Base-by-base conservation (phyloP, 2,329 filamentous ascomycete genomes). In the Cercospora citrullina region DNA sequence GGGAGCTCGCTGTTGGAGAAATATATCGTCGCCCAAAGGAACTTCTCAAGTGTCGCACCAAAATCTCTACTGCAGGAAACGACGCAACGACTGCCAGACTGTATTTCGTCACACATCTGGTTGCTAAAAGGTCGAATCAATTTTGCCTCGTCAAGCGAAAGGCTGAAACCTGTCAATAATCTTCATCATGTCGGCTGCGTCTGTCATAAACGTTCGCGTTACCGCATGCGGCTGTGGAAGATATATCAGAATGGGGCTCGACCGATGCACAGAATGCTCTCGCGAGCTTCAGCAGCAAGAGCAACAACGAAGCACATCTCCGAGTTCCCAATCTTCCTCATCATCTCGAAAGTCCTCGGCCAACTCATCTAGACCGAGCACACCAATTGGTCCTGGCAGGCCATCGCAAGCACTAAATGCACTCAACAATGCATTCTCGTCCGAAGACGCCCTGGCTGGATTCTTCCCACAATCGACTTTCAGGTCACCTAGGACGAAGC, bases 371-470 rank as follows among this genome's bases (percentile, higher is more conserved):
- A 18, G 60, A 26, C 51, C 51, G 8, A 58, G 31, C 12, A 30
- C 51, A 28, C 62, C 62, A 16, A 26, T 30, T 18, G 36, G 14
- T 8, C 62, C 62, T 5, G 7, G 33, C 4, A 45, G 62, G 4
- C 62, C 51, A 6, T 64, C 62, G 0, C 53, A 59, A 4, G 62
- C 62, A 1, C 18, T 39, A 0, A 59, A 18, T n/a, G 62, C 62
- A 23, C 18, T 64, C 5, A 64, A 57, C n/a, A 45, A 31, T 18
- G 62, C 62, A 23, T 64, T 64, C 31, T 21, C 62, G 7, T 58
- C 51, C 3, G 51, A 64, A 18, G 62, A 58, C 1, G 51, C n/a
- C 6, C 8, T 59, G n/a, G 31, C 62, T 4, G 23, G 53, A 10
- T 42, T 64, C 21, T 58, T 64, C 21, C 62, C 62, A 16, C 30